These are phyloP conservation scores for Trichoderma sp. DNA, from an alignment of 2,329 filamentous ascomycete species.

Conservation along the genomic window DNA sequence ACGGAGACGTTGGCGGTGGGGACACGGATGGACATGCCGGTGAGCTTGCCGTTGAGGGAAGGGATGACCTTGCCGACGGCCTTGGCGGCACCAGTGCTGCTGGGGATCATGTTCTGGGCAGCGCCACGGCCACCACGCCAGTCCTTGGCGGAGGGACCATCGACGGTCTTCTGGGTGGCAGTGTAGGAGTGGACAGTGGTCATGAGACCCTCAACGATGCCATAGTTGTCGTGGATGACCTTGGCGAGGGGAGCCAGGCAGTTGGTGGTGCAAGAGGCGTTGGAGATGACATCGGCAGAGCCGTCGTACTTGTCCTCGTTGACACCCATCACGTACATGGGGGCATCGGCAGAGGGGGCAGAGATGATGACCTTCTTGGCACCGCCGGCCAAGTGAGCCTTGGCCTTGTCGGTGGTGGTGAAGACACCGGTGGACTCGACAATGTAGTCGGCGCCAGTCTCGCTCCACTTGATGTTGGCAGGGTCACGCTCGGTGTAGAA, in stretches of 20 bases:
- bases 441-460: conserved; percentile 87
- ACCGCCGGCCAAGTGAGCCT: conserved; percentile 90
- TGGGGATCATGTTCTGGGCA: conserved; percentile 99
- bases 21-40: conserved; percentile 99
- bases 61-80: conserved; percentile 99
- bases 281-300: conserved; percentile 92
- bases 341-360: conserved; percentile 89
- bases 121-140: conserved; percentile 99
- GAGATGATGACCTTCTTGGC: conserved; percentile 98
- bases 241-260: conserved; percentile 99
- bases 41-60: conserved; percentile 97
- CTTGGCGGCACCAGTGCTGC: conserved; percentile 99
- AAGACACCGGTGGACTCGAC: conserved; percentile 99
- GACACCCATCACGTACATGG: conserved; percentile 99
- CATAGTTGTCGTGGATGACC: conserved; percentile 98
- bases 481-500: conserved; percentile 96
- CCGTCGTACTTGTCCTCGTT: conserved; percentile 94
- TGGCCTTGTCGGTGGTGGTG: conserved; percentile 97
- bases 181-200: conserved; percentile 99
- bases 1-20: conserved; percentile 98
- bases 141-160: conserved; percentile 97
- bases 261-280: conserved; percentile 99
- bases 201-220: conserved; percentile 98
- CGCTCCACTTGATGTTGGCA: conserved; percentile 82
- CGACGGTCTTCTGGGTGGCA: conserved; percentile 99